phyloP scores from a whole-genome alignment of 23 red algal species.

The Pyropia haitanensis region DNA sequence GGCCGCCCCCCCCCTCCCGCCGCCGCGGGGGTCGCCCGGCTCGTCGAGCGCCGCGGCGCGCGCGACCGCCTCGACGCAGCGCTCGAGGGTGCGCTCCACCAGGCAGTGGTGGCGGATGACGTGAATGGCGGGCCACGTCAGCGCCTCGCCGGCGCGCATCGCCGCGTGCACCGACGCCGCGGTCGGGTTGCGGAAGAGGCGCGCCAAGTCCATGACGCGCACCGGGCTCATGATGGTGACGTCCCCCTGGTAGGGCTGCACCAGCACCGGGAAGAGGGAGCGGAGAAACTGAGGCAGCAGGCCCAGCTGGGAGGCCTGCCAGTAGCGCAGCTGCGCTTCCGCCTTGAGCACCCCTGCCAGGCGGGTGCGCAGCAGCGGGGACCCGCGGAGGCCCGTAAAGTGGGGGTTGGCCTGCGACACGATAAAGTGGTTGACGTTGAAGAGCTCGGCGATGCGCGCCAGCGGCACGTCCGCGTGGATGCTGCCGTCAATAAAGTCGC shows the following conservation, averaged over 20 bases:
- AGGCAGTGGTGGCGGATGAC: conserved; percentile 75
- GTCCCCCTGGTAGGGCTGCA: conserved; percentile 89
- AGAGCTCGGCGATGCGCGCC: conserved; percentile 81
- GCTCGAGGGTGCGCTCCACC: conserved; percentile 76
- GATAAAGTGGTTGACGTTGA: conserved; percentile 99
- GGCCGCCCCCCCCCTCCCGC: not conserved
- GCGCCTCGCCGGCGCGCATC: conserved; percentile 35
- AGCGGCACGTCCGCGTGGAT: conserved; percentile 88
- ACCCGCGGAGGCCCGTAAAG: conserved; percentile 39
- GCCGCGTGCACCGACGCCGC: conserved; percentile 19
- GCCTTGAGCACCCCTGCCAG: conserved; percentile 55
- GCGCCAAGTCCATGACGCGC: conserved; percentile 33
- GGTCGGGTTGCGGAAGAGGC: conserved; percentile 72
- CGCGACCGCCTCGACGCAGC: conserved; percentile 57
- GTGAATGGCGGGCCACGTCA: conserved; percentile 69
- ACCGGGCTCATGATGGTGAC: conserved; percentile 87
- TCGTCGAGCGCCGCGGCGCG: conserved; percentile 12
- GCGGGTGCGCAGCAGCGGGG: conserved; percentile 61
- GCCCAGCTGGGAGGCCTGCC: conserved; percentile 77
- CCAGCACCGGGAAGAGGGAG: conserved; percentile 59
- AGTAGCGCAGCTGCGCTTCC: conserved; percentile 87
- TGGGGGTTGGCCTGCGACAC: conserved; percentile 93
- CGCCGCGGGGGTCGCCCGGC: not conserved
- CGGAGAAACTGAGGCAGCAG: conserved; percentile 50
- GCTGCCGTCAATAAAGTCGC: conserved; percentile 81